Conservation (phyloP, 768 basidiomycete genomes). For the Lactifluus echinatus region DNA sequence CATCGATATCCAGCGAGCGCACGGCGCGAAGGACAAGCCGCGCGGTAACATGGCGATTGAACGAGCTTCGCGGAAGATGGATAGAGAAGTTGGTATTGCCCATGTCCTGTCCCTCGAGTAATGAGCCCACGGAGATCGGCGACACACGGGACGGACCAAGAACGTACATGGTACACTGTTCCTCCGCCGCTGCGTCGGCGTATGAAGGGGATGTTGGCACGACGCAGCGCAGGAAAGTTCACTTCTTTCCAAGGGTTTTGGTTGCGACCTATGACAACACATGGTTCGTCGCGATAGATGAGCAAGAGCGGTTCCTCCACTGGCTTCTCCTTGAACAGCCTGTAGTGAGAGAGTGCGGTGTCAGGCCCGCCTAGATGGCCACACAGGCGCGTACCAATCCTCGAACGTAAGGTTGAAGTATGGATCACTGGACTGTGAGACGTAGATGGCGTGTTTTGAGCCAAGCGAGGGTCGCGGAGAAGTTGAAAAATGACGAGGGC, state of each 20-base stretch:
- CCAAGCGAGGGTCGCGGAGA: background rate
- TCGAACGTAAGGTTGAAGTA: slow-evolving; percentile 88
- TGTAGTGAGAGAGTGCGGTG: slow-evolving; percentile 31
- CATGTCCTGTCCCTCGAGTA: slow-evolving; percentile 57
- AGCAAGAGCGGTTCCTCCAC: slow-evolving; percentile 65
- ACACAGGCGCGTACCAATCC: slow-evolving; percentile 56
- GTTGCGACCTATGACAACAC: slow-evolving; percentile 90
- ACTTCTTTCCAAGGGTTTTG: slow-evolving; percentile 99
- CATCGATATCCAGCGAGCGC: slow-evolving; percentile 64
- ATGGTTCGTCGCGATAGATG: slow-evolving; percentile 80
- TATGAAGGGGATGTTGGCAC: slow-evolving; percentile 60
- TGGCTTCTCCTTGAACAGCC: slow-evolving; percentile 74
- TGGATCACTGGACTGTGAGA: slow-evolving; percentile 72
- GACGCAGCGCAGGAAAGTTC: slow-evolving; percentile 53
- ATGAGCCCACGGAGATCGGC: background rate
- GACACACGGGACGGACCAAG: background rate
- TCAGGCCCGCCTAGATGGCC: slow-evolving; percentile 25
- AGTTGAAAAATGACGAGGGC: slow-evolving; percentile 7
- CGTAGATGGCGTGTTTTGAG: slow-evolving; percentile 46
- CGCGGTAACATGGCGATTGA: slow-evolving; percentile 73
- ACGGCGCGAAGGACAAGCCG: slow-evolving; percentile 73
- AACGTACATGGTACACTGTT: slow-evolving; percentile 86
- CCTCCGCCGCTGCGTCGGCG: slow-evolving; percentile 88
- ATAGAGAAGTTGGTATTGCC: slow-evolving; percentile 98
- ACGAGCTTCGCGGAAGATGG: slow-evolving; percentile 71